A percentile compares a stretch with the other conserved stretches of the same genome.
phyloP scores from a whole-genome alignment of 2,329 filamentous ascomycete genomes.

The Pezizomycotina sp. region DNA sequence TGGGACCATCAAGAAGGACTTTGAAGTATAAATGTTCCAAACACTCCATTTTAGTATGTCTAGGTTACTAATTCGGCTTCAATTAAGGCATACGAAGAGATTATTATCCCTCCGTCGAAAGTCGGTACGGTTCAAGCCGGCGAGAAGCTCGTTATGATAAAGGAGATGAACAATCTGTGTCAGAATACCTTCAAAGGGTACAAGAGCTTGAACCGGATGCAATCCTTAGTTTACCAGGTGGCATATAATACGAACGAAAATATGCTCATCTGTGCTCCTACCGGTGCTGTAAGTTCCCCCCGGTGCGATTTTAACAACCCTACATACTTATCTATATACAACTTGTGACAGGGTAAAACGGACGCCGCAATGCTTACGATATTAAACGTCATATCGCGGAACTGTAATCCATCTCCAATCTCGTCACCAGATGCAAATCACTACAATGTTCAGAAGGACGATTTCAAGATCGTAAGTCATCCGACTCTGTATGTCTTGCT shows the following conservation, averaged over 20 bases:
- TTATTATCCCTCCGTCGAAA: slow-evolving; percentile 64
- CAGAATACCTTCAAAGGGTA: slow-evolving; percentile 87
- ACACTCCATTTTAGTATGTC: background rate
- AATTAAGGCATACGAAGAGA: slow-evolving; percentile 70
- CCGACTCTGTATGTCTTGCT: no score
- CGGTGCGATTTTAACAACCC: background rate
- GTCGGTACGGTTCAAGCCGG: slow-evolving; percentile 57
- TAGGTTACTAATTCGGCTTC: no score
- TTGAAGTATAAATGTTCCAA: slow-evolving; percentile 29
- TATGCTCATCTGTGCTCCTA: slow-evolving; percentile 95
- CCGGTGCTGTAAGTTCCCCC: slow-evolving; percentile 51
- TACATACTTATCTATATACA: background rate
- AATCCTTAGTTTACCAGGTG: slow-evolving; percentile 87
- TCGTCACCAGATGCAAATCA: slow-evolving; percentile 57
- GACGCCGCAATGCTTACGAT: slow-evolving; percentile 96
- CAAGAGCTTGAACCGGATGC: slow-evolving; percentile 89
- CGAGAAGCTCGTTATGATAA: slow-evolving; percentile 61
- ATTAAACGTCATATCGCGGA: slow-evolving; percentile 74
- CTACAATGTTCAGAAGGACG: slow-evolving; percentile 61
- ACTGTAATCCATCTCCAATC: slow-evolving; percentile 61
- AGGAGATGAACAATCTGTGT: slow-evolving; percentile 75
- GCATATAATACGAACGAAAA: slow-evolving; percentile 94
- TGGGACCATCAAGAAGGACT: slow-evolving; percentile 54
- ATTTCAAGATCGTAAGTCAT: slow-evolving; percentile 18
- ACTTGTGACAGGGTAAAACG: slow-evolving; percentile 58